These are phyloP conservation scores for Euphorbia tirucalli DNA, from an alignment of 345 rosid genomes.

Conservation along the genomic window DNA sequence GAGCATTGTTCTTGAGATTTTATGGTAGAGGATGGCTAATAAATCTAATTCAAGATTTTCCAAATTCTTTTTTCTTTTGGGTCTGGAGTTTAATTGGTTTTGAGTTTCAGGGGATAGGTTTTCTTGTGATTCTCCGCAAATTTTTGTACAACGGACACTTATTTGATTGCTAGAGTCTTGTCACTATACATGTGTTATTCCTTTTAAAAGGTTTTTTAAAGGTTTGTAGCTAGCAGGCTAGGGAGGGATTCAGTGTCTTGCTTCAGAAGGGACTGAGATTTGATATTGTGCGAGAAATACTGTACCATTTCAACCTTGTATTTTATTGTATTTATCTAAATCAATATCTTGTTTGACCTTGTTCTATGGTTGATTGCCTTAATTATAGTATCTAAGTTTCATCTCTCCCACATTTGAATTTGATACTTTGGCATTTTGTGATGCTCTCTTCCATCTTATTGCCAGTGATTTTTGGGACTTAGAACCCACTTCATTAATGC, in stretches of 20 bases:
- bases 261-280: neutral
- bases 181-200: neutral
- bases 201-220: neutral
- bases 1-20: slow-evolving; percentile 8
- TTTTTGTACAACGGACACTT: slow-evolving; percentile 16
- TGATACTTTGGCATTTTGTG: too few relatives aligned
- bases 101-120: slow-evolving; percentile 12
- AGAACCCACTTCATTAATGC: too few relatives aligned
- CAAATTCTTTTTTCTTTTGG: slow-evolving; percentile 2
- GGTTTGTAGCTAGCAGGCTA: slow-evolving; percentile 10
- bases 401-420: too few relatives aligned
- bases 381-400: too few relatives aligned
- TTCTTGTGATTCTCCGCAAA: slow-evolving; percentile 15
- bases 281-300: slow-evolving; percentile 9
- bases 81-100: neutral
- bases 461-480: too few relatives aligned
- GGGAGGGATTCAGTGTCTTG: slow-evolving; percentile 3
- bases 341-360: neutral
- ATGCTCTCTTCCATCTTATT: too few relatives aligned
- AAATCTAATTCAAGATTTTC: slow-evolving; percentile 6
- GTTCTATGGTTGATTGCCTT: too few relatives aligned
- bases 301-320: slow-evolving; percentile 4
- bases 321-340: neutral
- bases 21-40: neutral
- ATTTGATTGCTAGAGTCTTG: neutral